Base-by-base conservation (phyloP, 2,329 filamentous ascomycete genomes). In the Penicillium sp. region DNA sequence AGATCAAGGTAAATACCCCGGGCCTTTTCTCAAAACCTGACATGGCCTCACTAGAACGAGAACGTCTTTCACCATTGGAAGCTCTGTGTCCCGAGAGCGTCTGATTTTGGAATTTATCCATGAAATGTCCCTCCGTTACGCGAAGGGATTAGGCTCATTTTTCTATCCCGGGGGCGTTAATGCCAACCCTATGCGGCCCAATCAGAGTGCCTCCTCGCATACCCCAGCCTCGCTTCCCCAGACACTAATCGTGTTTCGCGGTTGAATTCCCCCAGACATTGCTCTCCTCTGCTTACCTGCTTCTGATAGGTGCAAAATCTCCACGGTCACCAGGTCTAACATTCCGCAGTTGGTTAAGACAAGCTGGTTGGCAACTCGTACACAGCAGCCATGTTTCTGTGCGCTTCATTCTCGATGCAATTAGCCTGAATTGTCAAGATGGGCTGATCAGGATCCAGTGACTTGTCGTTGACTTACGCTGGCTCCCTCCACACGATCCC, bases 261-360 rank as follows among this genome's bases (percentile, higher is more conserved):
- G 58, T 21, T 39, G 40, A 48, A 43, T 55, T 34, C 8, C 5
- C 32, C 11, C 13, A 1, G 3, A 2, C 8, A 40, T 53, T 31
- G 6, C 41, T 39, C 22, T 22, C 34, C 3, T 1, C 16, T 7
- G 5, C 21, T 18, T 41, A 18, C 3, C 3, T 3, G 1, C 1
- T 2, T 6, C 34, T 57, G 57, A 61, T 63, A 63, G 59, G 60
- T 63, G 60, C 52, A 31, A 58, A 56, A 56, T 52, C 52, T 21
- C 4, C 10, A 10, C 43, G 8, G 29, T 24, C 6, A 4, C 41
- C 31, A 47, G 36, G 31, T 29, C 53, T 41, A 32, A 32, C 54
- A 53, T 51, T 57, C 50, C 44, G 22, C 21, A 40, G n/a, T 49
- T 39, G 49, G 58, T 22, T 44, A 39, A 59, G 54, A 48, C 44